phyloP scores from a whole-genome alignment of 2,329 filamentous ascomycete genomes.

The Sphaerulina vaccinii region DNA sequence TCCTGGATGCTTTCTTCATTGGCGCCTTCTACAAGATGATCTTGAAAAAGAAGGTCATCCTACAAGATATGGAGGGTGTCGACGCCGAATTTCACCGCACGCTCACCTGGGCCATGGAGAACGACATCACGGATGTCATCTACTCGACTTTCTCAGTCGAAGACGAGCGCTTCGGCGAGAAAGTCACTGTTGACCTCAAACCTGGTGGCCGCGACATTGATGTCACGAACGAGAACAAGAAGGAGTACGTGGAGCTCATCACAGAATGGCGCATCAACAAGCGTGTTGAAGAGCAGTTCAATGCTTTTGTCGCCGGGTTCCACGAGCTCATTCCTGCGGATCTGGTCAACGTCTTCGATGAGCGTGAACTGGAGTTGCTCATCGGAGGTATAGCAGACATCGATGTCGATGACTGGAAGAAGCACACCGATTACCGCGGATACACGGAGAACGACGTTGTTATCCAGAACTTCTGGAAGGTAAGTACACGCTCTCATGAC shows the following conservation, averaged over 20 bases:
- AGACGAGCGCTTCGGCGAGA: constrained; percentile 93
- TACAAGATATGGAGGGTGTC: constrained; percentile 98
- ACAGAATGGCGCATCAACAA: constrained; percentile 99
- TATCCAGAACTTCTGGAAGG: constrained; percentile 97
- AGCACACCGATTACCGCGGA: constrained; percentile 97
- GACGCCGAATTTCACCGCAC: constrained; percentile 97
- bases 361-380: constrained; percentile 91
- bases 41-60: constrained; percentile 82
- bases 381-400: constrained; percentile 99
- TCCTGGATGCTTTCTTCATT: constrained; percentile 98
- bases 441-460: constrained; percentile 98
- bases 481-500: constrained; percentile 33
- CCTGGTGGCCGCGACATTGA: constrained; percentile 87
- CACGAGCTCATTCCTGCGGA: constrained; percentile 96
- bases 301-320: constrained; percentile 95
- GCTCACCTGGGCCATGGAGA: constrained; percentile 95
- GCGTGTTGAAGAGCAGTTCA: constrained; percentile 96
- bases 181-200: constrained; percentile 90
- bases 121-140: constrained; percentile 91
- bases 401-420: constrained; percentile 99
- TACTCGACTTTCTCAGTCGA: constrained; percentile 97
- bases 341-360: constrained; percentile 96
- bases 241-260: constrained; percentile 97
- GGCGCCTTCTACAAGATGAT: constrained; percentile 99
- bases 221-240: constrained; percentile 98